Conservation (phyloP, 2,329 filamentous ascomycete genomes). For the Lachnellula hyalina region DNA sequence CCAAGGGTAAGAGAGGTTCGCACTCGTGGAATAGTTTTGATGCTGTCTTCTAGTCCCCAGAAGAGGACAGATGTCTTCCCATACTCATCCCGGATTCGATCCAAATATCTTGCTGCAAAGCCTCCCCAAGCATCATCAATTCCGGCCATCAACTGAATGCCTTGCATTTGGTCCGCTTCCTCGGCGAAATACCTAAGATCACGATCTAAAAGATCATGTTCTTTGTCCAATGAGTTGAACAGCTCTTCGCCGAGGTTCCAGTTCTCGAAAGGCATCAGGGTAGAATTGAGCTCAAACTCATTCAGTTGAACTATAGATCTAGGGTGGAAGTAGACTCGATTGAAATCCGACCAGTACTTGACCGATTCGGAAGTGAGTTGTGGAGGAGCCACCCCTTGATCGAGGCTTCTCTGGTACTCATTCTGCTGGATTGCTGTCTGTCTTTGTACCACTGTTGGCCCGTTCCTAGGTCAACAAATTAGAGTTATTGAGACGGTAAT, state of each 20-base stretch:
- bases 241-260: constrained; percentile 71
- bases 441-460: constrained; percentile 62
- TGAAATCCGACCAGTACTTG: constrained; percentile 97
- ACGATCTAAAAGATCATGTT: constrained; percentile 84
- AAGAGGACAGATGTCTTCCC: constrained; percentile 83
- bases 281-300: constrained; percentile 79
- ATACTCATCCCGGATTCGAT: constrained; percentile 82
- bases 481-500: not conserved
- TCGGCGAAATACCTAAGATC: constrained; percentile 85
- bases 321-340: constrained; percentile 86
- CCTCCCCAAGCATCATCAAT: constrained; percentile 79
- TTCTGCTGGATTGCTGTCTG: constrained; percentile 63
- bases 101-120: constrained; percentile 66
- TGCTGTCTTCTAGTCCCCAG: constrained; percentile 70
- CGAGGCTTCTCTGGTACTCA: constrained; percentile 74
- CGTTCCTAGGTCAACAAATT: constrained; percentile 46
- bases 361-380: constrained; percentile 64
- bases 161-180: constrained; percentile 90
- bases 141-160: constrained; percentile 69
- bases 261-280: constrained; percentile 75
- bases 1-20: constrained; percentile 21
- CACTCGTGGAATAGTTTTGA: constrained; percentile 49
- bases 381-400: constrained; percentile 60
- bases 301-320: constrained; percentile 80
- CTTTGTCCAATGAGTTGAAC: constrained; percentile 66